Evolutionary conservation across 257 asterid species (phyloP).

Genomic region (Ocimum tenuiflorum): DNA sequence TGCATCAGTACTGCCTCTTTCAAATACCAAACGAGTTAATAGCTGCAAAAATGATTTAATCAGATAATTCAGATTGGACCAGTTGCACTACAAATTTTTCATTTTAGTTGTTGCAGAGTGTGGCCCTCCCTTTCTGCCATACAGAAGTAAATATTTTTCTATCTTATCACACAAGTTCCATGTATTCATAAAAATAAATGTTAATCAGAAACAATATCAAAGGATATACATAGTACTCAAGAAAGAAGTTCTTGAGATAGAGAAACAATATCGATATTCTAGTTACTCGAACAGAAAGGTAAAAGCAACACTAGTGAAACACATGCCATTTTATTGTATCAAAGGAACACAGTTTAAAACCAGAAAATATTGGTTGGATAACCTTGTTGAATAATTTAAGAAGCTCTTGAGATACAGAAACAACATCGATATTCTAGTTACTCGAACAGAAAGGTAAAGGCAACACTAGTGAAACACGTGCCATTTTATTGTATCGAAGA

Average conservation of each 20-base stretch:
- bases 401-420: not conserved
- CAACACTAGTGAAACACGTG: not conserved
- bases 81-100: not conserved
- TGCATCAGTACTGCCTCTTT: constrained; percentile 87
- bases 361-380: not conserved
- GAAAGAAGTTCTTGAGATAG: not conserved
- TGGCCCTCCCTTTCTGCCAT: constrained; percentile 8
- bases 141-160: constrained; percentile 1
- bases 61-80: constrained; percentile 7
- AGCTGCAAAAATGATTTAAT: constrained; percentile 51
- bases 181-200: not conserved
- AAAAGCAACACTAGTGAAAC: not conserved
- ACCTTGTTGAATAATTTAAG: not conserved
- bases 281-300: not conserved
- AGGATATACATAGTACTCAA: not conserved
- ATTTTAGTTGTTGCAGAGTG: constrained; percentile 11
- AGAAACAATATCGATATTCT: not conserved
- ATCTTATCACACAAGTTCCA: constrained; percentile 8
- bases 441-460: not conserved
- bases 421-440: not conserved
- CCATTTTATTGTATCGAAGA: not conserved
- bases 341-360: not conserved
- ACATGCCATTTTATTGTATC: not conserved
- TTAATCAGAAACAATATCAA: not conserved
- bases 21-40: constrained; percentile 88